Conservation (phyloP, 1,284 basidiomycete genomes). For the Entoloma clypeatum region DNA sequence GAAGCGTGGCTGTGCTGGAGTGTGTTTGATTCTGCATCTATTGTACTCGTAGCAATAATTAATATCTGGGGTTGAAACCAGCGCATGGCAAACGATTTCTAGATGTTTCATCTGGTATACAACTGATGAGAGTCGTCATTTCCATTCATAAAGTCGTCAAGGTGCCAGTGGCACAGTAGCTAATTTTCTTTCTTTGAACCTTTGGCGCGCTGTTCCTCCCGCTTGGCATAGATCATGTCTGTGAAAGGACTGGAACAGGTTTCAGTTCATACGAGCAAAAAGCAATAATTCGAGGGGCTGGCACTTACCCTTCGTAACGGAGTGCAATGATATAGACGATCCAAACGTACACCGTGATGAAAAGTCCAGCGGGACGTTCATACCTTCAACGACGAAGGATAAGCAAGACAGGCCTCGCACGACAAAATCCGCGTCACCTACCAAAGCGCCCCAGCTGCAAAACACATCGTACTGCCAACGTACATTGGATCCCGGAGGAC, state of each 20-base stretch:
- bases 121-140: constrained; percentile 24
- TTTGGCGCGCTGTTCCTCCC: constrained; percentile 44
- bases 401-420: not conserved
- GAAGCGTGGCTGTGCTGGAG: no score
- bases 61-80: constrained; percentile 31
- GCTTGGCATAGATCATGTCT: constrained; percentile 74
- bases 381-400: constrained; percentile 48
- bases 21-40: no score
- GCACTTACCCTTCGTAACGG: constrained; percentile 77
- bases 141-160: constrained; percentile 4
- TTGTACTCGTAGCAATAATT: not conserved
- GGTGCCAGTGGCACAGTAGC: not conserved
- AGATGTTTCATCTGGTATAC: constrained; percentile 9
- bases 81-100: constrained; percentile 8
- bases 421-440: constrained; percentile 30
- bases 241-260: constrained; percentile 63
- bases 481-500: constrained; percentile 95
- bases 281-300: not conserved
- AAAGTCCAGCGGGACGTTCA: constrained; percentile 75
- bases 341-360: constrained; percentile 77
- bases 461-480: constrained; percentile 86
- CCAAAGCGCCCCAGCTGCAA: constrained; percentile 82
- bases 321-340: constrained; percentile 82
- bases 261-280: not conserved
- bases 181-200: constrained; percentile 30